Conservation (phyloP, 306 rosid genomes). For the Pterocarpus macrocarpus region DNA sequence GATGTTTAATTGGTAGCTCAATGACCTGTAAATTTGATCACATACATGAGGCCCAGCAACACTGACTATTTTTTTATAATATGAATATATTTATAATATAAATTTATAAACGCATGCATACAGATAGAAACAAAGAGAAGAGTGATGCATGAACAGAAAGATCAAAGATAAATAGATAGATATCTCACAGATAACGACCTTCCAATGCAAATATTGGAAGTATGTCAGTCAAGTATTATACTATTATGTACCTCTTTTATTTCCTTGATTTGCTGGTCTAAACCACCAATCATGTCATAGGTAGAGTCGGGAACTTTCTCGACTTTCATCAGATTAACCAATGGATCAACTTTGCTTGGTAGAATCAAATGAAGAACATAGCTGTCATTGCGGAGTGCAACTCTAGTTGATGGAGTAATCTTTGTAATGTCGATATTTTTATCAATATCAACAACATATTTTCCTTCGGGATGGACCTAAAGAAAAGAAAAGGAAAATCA, state of each 20-base stretch:
- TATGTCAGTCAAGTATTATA: background rate
- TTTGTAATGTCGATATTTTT: slow-evolving; percentile 93
- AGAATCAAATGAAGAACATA: slow-evolving; percentile 93
- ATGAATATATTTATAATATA: background rate
- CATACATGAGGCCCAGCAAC: slow-evolving; percentile 30
- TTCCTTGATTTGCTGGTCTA: slow-evolving; percentile 99
- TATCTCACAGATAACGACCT: background rate
- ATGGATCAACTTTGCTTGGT: slow-evolving; percentile 99
- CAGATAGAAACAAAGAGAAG: slow-evolving; percentile 4
- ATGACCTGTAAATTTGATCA: slow-evolving; percentile 71
- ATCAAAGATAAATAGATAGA: slow-evolving; percentile 5
- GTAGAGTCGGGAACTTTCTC: slow-evolving; percentile 99
- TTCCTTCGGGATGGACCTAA: slow-evolving; percentile 99
- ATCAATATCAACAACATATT: slow-evolving; percentile 96
- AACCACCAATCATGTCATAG: slow-evolving; percentile 99
- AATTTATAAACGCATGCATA: background rate
- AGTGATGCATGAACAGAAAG: background rate
- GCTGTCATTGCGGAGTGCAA: slow-evolving; percentile 98
- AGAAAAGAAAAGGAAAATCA: slow-evolving; percentile 23
- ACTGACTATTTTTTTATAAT: slow-evolving; percentile 4
- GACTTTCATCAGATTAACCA: slow-evolving; percentile 98
- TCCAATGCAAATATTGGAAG: slow-evolving; percentile 31
- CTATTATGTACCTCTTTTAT: slow-evolving; percentile 77
- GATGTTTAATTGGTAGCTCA: slow-evolving; percentile 98
- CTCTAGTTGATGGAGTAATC: slow-evolving; percentile 97